Evolutionary conservation across 2,329 filamentous ascomycete species (phyloP).

Genomic region (Metarhizium sp.): DNA sequence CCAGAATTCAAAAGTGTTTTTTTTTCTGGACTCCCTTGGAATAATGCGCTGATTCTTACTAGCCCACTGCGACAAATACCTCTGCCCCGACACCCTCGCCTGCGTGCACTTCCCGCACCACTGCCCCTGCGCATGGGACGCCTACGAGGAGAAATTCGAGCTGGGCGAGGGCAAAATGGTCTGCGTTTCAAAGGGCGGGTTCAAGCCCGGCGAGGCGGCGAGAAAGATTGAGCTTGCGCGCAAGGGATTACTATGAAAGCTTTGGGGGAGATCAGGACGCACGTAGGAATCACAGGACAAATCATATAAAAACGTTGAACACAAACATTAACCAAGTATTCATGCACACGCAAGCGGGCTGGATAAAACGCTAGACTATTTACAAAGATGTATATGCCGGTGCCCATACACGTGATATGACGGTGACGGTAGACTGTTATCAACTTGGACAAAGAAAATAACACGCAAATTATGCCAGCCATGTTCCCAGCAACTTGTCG

Average conservation of each 20-base stretch:
- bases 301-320: background rate
- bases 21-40: background rate
- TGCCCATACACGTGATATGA: too few relatives aligned
- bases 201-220: constrained; percentile 59
- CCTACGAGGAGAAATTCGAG: constrained; percentile 70
- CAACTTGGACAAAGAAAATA: background rate
- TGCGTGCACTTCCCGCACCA: constrained; percentile 97
- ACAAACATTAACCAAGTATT: background rate
- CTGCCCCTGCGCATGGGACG: constrained; percentile 81
- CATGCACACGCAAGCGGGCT: background rate
- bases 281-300: background rate
- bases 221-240: constrained; percentile 72
- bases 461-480: background rate
- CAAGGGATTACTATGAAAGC: constrained; percentile 55
- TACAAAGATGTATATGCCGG: too few relatives aligned
- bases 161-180: constrained; percentile 61
- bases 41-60: background rate
- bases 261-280: background rate
- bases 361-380: background rate
- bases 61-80: constrained; percentile 87
- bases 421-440: background rate
- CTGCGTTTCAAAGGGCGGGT: constrained; percentile 68
- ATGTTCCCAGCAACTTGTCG: background rate
- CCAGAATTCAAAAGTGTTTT: too few relatives aligned
- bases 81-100: constrained; percentile 87